Percentiles rank a stretch among this genome's conserved stretches.
These are phyloP conservation scores for Lantana camara DNA, from an alignment of 257 asterid genomes.

Conservation along the genomic window DNA sequence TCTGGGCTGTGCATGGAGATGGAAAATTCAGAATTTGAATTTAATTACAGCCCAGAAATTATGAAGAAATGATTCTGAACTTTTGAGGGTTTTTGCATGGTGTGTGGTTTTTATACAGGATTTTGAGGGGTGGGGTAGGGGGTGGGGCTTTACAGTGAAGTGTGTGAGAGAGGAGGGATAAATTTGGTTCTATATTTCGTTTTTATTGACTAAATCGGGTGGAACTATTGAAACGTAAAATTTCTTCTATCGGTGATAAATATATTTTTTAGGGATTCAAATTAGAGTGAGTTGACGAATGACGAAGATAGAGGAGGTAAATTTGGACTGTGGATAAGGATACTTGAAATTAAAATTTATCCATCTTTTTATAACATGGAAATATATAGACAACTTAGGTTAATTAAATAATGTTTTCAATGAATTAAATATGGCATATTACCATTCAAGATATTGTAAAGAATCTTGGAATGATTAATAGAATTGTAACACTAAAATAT, in stretches of 20 bases:
- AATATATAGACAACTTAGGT: background rate
- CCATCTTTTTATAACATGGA: background rate
- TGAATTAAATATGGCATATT: too few relatives aligned
- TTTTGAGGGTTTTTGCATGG: conserved; percentile 23
- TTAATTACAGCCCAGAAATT: background rate
- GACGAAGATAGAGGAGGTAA: conserved; percentile 27
- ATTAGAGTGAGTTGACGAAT: too few relatives aligned
- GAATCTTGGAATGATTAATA: too few relatives aligned
- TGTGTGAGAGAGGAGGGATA: conserved; percentile 40
- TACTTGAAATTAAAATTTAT: background rate
- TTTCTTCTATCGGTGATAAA: too few relatives aligned
- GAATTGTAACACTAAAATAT: too few relatives aligned
- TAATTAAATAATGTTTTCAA: too few relatives aligned
- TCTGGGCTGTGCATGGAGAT: conserved; percentile 42
- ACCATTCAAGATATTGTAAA: too few relatives aligned
- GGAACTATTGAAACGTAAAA: too few relatives aligned
- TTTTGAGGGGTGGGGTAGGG: conserved; percentile 1
- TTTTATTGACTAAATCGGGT: too few relatives aligned
- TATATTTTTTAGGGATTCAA: too few relatives aligned
- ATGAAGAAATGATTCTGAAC: background rate
- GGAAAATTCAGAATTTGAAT: background rate
- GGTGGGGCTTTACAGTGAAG: background rate
- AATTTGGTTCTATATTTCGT: too few relatives aligned
- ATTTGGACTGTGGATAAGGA: conserved; percentile 20
- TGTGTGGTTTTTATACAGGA: too few relatives aligned